Percentiles rank a stretch among this genome's conserved stretches.
phyloP scores from a whole-genome alignment of 192 early-diverging fungal genomes.

The Backusella macrospora region DNA sequence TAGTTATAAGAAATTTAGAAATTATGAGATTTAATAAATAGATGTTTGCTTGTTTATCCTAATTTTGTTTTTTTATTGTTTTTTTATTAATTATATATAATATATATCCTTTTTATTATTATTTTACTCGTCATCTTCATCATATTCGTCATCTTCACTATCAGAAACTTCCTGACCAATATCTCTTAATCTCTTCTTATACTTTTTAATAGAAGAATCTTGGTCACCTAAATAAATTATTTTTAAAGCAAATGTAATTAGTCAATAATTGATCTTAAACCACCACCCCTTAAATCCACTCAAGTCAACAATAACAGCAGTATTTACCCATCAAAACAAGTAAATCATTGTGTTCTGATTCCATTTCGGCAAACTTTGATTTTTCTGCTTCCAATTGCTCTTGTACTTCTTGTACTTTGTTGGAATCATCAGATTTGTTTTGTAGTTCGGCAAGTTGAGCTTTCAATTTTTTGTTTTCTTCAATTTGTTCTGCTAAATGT shows the following conservation, averaged over 20 bases:
- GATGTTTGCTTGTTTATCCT: not conserved
- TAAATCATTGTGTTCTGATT: conserved; percentile 52
- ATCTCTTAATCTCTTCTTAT: conserved; percentile 34
- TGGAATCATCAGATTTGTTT: not conserved
- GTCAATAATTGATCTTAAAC: not conserved
- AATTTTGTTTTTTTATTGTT: not conserved
- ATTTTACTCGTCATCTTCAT: conserved; percentile 22
- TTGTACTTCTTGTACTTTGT: conserved; percentile 17
- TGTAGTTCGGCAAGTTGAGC: not conserved
- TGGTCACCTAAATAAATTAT: conserved; percentile 26
- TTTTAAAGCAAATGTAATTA: conserved; percentile 48
- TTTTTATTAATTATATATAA: conserved; percentile 11
- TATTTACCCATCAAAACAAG: conserved; percentile 42
- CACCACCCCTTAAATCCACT: conserved; percentile 16
- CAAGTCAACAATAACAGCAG: too few species aligned
- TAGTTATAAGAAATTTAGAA: conserved; percentile 30
- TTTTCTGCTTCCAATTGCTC: conserved; percentile 23
- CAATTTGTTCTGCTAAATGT: not conserved
- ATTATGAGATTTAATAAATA: conserved; percentile 22
- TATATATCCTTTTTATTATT: conserved; percentile 15
- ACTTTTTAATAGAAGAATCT: conserved; percentile 42
- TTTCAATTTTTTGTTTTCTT: conserved; percentile 7
- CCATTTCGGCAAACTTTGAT: conserved; percentile 41
- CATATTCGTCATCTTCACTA: conserved; percentile 40
- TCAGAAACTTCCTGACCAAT: conserved; percentile 41